A percentile compares a stretch with the other conserved stretches of the same genome.
Conservation (phyloP, 2,329 filamentous ascomycete species). For the Xylariaceae sp. region DNA sequence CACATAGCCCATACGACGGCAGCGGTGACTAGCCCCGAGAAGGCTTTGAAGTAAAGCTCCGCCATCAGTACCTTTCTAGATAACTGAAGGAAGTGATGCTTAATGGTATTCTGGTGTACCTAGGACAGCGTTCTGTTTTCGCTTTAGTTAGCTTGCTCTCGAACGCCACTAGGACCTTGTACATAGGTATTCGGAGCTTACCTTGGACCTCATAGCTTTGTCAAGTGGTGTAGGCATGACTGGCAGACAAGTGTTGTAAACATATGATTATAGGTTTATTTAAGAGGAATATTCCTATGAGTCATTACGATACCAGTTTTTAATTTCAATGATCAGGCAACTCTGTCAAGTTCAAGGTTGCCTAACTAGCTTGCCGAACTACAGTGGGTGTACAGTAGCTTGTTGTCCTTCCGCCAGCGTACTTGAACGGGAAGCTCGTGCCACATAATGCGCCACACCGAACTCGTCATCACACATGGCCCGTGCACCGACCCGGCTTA, state of each 20-base stretch:
- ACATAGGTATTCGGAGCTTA: conserved; percentile 35
- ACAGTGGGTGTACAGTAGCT: no score
- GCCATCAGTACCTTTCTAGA: conserved; percentile 29
- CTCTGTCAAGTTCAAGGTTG: conserved; percentile 24
- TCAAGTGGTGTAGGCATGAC: conserved; percentile 72
- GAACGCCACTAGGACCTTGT: not conserved
- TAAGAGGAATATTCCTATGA: conserved; percentile 4
- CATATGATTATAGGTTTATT: conserved; percentile 1
- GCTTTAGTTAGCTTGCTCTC: conserved; percentile 14
- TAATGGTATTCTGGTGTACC: conserved; percentile 49
- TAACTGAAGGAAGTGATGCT: conserved; percentile 2
- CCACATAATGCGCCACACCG: conserved; percentile 27
- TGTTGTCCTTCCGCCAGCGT: not conserved
- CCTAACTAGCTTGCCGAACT: not conserved
- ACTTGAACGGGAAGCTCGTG: conserved; percentile 17
- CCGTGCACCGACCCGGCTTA: conserved; percentile 13
- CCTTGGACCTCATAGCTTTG: conserved; percentile 70
- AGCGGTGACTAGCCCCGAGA: conserved; percentile 79
- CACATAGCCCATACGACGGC: conserved; percentile 84
- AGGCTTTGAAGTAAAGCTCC: conserved; percentile 57
- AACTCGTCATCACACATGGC: conserved; percentile 6
- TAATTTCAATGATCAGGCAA: conserved; percentile 21
- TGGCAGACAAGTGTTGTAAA: conserved; percentile 2
- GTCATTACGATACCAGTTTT: conserved; percentile 12
- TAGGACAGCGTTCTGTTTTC: conserved; percentile 65